Evolutionary conservation across 2,329 filamentous ascomycete genomes (phyloP), one percentile per base, ranked within the genome.

Genomic region (Tolypocladium ophioglossoides): DNA sequence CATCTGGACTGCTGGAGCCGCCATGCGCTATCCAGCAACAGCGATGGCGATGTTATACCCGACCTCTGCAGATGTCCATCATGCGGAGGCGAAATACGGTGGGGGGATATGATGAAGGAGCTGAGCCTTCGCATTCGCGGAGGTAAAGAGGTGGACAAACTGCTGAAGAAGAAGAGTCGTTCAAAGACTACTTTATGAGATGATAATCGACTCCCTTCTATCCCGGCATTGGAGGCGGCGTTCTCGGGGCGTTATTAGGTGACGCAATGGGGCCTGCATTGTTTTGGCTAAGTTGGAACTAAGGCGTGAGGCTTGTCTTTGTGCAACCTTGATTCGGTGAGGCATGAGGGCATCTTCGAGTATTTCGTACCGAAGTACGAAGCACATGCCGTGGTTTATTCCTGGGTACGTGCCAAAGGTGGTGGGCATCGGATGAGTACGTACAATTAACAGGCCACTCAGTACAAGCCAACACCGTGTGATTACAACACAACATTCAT

Each of bases 51-150:
- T 3, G 62, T 95, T 1, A 64, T 95, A 1, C 92, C 92, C 0
- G 74, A 80, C 1, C 66, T 75, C 37, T 91, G 90, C 2, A 68
- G 63, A 2, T 97, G 92, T 70, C 89, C 89, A 0, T 72, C 72
- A 22, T 97, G 92, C 64, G 70, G 76, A 1, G 74, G 74, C 0
- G 68, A 74, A 5, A 71, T 91, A 2, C 67, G 75, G 51, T 97
- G 92, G 92, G 75, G 77, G 0, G 80, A 87, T 50, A 81, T 96
- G 71, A 86, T 95, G 73, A 91, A 84, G 65, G 91, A 95, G 66
- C 70, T 95, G 61, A 94, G 80, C 51, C 71, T 96, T 50, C 79
- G 92, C 35, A 74, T 82, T 38, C 79, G 89, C 27, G 91, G 86
- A 0, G 70, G 78, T 53, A 86, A 86, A 55, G 86, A 91, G 59